These are phyloP conservation scores for Nicotiana obtusifolia DNA, from an alignment of 257 asterid species.

Conservation along the genomic window DNA sequence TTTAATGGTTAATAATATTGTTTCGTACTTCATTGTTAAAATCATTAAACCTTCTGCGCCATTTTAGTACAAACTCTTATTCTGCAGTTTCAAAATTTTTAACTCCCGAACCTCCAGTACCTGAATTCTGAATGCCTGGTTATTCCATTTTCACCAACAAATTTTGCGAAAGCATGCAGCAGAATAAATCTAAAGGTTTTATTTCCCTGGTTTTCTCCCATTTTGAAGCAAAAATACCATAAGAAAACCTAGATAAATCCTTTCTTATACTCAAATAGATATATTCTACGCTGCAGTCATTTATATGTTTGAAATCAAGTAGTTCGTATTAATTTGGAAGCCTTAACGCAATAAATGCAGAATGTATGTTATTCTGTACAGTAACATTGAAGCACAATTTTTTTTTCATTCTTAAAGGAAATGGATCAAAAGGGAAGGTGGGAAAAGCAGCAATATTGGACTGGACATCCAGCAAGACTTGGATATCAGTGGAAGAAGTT, in stretches of 20 bases:
- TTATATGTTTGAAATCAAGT: not conserved
- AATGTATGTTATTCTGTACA: not conserved
- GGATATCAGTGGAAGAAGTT: conserved; percentile 50
- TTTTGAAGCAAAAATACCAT: not conserved
- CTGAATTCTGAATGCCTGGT: not conserved
- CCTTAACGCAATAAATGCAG: not conserved
- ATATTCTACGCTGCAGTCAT: not conserved
- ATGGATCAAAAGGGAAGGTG: conserved; percentile 54
- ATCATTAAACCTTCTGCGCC: no score
- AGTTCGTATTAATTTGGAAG: not conserved
- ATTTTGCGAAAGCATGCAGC: not conserved
- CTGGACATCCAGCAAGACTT: conserved; percentile 52
- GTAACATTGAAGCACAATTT: not conserved
- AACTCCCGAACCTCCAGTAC: not conserved
- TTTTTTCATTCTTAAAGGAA: conserved; percentile 20
- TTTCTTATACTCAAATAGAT: not conserved
- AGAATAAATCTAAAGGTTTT: not conserved
- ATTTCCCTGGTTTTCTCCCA: not conserved
- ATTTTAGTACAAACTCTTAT: no score
- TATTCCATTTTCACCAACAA: not conserved
- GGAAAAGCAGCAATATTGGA: conserved; percentile 60
- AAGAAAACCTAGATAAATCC: not conserved
- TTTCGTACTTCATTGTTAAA: no score
- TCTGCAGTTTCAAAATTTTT: no score
- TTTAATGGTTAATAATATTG: no score